Base-by-base conservation (phyloP, 805 yeast genomes). In the Yarrowia bubula region DNA sequence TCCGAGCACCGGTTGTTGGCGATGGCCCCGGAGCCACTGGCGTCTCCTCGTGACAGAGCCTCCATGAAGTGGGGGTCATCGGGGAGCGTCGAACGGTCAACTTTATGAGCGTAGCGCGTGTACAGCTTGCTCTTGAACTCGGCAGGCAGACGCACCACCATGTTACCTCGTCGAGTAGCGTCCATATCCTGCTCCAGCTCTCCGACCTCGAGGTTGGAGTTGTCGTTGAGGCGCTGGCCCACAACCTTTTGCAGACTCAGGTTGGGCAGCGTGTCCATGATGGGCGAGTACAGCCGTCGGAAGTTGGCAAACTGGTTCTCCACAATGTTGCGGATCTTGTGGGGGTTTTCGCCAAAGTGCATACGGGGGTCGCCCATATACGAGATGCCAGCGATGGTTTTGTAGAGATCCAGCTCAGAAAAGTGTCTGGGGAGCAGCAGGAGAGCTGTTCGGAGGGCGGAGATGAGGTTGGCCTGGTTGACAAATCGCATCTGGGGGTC, bases 301-400 rank as follows among this genome's bases (percentile, higher is more conserved):
- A 95, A 95, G 68, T 84, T 81, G 17, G 77, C 76, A 68, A 84
- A 82, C 75, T 95, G 97, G 74, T 88, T 88, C 10, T 76, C 74
- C 3, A 95, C 98, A 67, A 95, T 95, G 73, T 95, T 95, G 57
- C 80, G 78, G 44, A 92, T 89, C 75, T 95, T 95, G 70, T 86
- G 81, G 5, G 98, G 97, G 74, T 95, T 90, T 75, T 95, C 99
- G 1, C 97, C 98, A 33, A 92, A 78, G 47, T 81, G 79, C 83
- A 91, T 87, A 70, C 99, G 83, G 33, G 92, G 87, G 74, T 95
- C 99, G 17, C 99, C 99, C 74, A 86, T 77, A 73, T 95, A 95
- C 18, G 97, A 90, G 15, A 95, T 76, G 13, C 85, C 83, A 0
- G 98, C 87, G 51, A 95, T 88, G 68, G 85, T 86, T 71, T 83